Base-by-base conservation (phyloP, 495 filamentous ascomycete genomes). In the Haplographium delicatum region DNA sequence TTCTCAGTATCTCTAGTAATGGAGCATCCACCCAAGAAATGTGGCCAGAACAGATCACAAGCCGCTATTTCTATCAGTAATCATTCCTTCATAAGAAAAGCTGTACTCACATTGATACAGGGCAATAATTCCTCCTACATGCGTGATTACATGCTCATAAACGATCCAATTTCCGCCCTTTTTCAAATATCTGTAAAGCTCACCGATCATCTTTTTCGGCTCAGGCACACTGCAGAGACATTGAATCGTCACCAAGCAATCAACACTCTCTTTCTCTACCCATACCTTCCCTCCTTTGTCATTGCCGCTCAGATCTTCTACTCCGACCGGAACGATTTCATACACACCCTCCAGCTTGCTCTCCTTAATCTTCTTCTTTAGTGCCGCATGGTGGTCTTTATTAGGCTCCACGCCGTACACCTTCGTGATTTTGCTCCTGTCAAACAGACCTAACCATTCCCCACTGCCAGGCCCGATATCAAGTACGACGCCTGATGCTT, bases 331-430 rank as follows among this genome's bases (percentile, higher is more conserved):
- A 4, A 88, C 67, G 31, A 89, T 73, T 59, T 74, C 72, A 65
- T 89, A 91, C 11, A 74, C 71, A n/a, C 70, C 73, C 1, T 68
- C 60, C 9, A 89, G 62, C 0, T 77, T 79, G 1, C 76, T 70
- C 1, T 64, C 56, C 5, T 54, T 54, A 18, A 84, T 68, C 15
- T 68, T 71, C 0, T 51, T 47, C 3, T 67, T 67, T 26, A 91
- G 65, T 10, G 54, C 58, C 1, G 38, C 51, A 62, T 88, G 84
- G 0, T 84, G 71, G 0, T 64, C 65, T 0, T 28, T 3, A 59
- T 85, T 86, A 2, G 85, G 85, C 65, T 89, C 84, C 1, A 86
- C 69, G 54, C 84, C 84, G 62, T 79, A 85, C 37, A 89, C 73
- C 47, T 74, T 71, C 26, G 65, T 78, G 47, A 86, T 55, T 3